These are phyloP conservation scores for Leccinum subrobustum DNA, from an alignment of 1,284 basidiomycete genomes.

Conservation along the genomic window DNA sequence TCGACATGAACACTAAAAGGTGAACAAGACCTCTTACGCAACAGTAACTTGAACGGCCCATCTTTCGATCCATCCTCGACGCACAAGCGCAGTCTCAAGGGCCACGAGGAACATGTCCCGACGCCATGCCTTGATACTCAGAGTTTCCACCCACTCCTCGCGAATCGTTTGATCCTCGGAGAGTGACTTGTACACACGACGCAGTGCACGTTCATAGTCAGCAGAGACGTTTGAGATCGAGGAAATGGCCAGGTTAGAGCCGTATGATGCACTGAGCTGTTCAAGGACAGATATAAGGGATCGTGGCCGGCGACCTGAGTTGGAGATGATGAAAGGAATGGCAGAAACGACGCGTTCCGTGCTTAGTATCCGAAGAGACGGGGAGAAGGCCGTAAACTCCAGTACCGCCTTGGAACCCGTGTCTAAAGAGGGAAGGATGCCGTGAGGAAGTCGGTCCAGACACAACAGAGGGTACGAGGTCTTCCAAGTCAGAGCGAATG, in stretches of 20 bases:
- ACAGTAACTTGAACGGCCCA: conserved; percentile 35
- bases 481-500: conserved; percentile 7
- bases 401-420: conserved; percentile 16
- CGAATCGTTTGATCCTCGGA: conserved; percentile 30
- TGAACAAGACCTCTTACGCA: conserved; percentile 9
- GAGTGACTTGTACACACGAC: conserved; percentile 27
- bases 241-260: conserved; percentile 39
- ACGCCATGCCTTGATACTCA: conserved; percentile 45
- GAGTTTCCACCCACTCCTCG: conserved; percentile 31
- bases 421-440: conserved; percentile 6
- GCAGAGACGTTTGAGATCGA: conserved; percentile 45
- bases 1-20: background rate
- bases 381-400: conserved; percentile 32
- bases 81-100: conserved; percentile 54
- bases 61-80: conserved; percentile 36
- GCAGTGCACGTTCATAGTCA: conserved; percentile 32
- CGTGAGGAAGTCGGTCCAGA: conserved; percentile 24
- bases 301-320: conserved; percentile 21
- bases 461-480: conserved; percentile 11
- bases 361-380: conserved; percentile 21
- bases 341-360: conserved; percentile 24
- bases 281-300: conserved; percentile 24
- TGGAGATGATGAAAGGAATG: conserved; percentile 28
- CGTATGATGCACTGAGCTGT: conserved; percentile 24
- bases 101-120: conserved; percentile 45